A percentile compares a stretch with the other conserved stretches of the same genome.
Evolutionary conservation across 164 flowering plant genomes (phyloP).

Genomic region (Tinospora cordifolia): DNA sequence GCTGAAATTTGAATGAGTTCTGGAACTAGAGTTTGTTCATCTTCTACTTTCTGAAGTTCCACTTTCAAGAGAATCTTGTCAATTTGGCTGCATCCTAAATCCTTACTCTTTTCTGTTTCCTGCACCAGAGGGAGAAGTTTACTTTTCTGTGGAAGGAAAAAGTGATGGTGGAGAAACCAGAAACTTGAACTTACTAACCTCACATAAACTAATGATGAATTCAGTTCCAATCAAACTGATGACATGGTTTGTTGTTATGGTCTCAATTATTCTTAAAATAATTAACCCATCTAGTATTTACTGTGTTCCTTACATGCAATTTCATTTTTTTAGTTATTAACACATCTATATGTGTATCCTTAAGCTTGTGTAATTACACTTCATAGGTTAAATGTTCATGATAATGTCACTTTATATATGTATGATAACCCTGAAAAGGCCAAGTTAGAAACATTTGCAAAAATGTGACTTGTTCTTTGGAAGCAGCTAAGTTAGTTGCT

Average conservation of each 20-base stretch:
- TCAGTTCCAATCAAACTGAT: neutral
- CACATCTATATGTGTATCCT: neutral
- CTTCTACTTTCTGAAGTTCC: conserved; percentile 20
- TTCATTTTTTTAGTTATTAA: neutral
- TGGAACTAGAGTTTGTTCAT: conserved; percentile 5
- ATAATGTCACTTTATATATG: neutral
- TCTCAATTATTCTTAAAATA: too few relatives aligned
- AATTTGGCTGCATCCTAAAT: conserved; percentile 7
- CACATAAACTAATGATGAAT: neutral
- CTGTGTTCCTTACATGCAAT: too few relatives aligned
- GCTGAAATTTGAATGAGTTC: conserved; percentile 10
- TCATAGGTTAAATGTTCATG: neutral
- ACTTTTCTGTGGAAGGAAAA: neutral
- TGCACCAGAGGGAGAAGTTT: conserved; percentile 12
- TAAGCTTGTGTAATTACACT: neutral
- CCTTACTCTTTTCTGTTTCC: conserved; percentile 18
- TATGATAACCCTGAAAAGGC: neutral
- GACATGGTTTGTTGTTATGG: neutral
- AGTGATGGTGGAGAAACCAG: neutral
- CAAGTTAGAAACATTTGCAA: neutral
- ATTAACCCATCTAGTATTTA: too few relatives aligned
- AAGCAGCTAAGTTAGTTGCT: too few relatives aligned
- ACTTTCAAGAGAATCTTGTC: conserved; percentile 8
- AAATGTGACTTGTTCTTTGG: neutral
- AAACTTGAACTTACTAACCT: neutral